Evolutionary conservation across 768 basidiomycete genomes (phyloP).

Genomic region (Dioszegia aurantiaca): DNA sequence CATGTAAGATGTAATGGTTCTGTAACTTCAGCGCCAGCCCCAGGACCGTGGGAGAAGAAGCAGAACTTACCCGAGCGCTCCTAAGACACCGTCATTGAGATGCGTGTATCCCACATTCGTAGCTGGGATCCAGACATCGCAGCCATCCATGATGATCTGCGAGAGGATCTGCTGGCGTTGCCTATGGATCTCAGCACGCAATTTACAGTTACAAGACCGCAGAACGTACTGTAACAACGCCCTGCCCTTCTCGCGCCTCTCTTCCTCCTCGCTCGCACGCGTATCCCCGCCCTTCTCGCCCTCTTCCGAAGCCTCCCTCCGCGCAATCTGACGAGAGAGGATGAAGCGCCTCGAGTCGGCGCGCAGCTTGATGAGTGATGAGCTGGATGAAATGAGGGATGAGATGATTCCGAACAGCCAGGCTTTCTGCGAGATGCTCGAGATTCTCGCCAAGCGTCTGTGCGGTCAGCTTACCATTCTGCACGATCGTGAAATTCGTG

Average conservation of each 20-base stretch:
- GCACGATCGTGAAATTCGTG: not conserved
- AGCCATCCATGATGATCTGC: slow-evolving; percentile 77
- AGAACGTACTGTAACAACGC: slow-evolving; percentile 54
- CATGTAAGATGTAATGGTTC: slow-evolving; percentile 49
- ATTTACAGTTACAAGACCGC: not conserved
- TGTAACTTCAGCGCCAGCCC: slow-evolving; percentile 11
- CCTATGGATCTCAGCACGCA: slow-evolving; percentile 42
- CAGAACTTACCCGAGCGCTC: slow-evolving; percentile 71
- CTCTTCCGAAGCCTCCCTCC: slow-evolving; percentile 26
- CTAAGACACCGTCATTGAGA: slow-evolving; percentile 79
- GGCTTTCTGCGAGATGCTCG: slow-evolving; percentile 65
- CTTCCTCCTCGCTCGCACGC: slow-evolving; percentile 57
- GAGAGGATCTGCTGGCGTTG: slow-evolving; percentile 65
- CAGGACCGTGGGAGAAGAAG: not conserved
- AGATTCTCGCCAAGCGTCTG: slow-evolving; percentile 8
- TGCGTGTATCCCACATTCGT: slow-evolving; percentile 70
- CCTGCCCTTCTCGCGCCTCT: slow-evolving; percentile 67
- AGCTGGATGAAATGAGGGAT: slow-evolving; percentile 60
- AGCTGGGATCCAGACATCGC: slow-evolving; percentile 89
- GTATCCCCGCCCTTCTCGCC: slow-evolving; percentile 36
- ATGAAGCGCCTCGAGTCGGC: slow-evolving; percentile 43
- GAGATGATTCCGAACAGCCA: slow-evolving; percentile 85
- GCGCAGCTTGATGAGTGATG: slow-evolving; percentile 44
- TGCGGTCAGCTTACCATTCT: not conserved
- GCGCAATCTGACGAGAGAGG: slow-evolving; percentile 29